A percentile compares a stretch with the other conserved stretches of the same genome.
Evolutionary conservation across 768 basidiomycete genomes (phyloP).

Genomic region (Lentinula guzmanii): DNA sequence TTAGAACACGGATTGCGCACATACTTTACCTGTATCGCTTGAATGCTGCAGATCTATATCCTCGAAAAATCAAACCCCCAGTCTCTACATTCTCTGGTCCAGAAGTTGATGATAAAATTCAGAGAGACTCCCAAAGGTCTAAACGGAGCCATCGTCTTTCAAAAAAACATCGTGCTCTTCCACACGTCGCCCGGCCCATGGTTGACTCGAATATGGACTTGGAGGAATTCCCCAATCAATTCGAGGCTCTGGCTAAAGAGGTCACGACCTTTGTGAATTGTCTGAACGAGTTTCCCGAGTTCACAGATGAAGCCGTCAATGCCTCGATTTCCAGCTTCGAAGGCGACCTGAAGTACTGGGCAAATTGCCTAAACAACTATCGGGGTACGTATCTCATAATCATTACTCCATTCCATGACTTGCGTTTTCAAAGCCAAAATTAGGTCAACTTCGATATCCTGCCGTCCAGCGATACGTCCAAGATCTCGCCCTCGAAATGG

Average conservation of each 20-base stretch:
- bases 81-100: conserved; percentile 18
- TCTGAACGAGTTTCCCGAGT: conserved; percentile 76
- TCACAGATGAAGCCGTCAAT: conserved; percentile 67
- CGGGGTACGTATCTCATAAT: conserved; percentile 32
- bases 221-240: conserved; percentile 61
- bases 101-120: background rate
- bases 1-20: conserved; percentile 64
- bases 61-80: conserved; percentile 49
- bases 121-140: conserved; percentile 4
- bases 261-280: conserved; percentile 64
- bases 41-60: conserved; percentile 75
- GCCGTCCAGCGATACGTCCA: conserved; percentile 73
- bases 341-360: conserved; percentile 75
- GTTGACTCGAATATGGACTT: conserved; percentile 54
- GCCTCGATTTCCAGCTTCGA: conserved; percentile 62
- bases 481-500: conserved; percentile 69
- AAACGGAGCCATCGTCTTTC: conserved; percentile 22
- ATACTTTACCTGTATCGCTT: conserved; percentile 67
- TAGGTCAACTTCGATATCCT: conserved; percentile 68
- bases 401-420: background rate
- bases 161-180: conserved; percentile 30
- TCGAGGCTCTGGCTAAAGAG: conserved; percentile 57
- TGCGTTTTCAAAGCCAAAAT: background rate
- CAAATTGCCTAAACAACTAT: conserved; percentile 64
- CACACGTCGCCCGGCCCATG: conserved; percentile 46